Conservation (phyloP, 2,329 filamentous ascomycete species). For the Geosmithia putterillii region DNA sequence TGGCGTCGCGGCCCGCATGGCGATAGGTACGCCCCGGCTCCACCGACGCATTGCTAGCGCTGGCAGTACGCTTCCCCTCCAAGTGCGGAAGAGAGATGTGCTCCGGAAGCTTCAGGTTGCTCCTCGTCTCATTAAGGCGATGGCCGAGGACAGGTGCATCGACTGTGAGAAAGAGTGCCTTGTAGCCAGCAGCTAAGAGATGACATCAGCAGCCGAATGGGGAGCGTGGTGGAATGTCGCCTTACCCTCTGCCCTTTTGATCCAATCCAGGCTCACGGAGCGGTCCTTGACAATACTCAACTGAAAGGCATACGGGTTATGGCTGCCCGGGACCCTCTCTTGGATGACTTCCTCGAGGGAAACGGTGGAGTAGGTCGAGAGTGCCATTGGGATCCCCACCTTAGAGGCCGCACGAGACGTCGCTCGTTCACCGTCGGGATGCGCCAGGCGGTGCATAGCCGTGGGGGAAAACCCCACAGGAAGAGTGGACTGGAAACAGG, state of each 20-base stretch:
- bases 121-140: conserved; percentile 31
- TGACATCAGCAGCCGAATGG: background rate
- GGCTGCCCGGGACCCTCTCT: conserved; percentile 3
- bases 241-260: conserved; percentile 9
- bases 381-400: conserved; percentile 13
- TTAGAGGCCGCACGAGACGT: conserved; percentile 27
- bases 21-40: conserved; percentile 28
- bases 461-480: conserved; percentile 42
- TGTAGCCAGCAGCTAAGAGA: conserved; percentile 21
- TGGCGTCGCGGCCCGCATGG: conserved; percentile 33
- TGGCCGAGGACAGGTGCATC: conserved; percentile 41
- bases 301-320: conserved; percentile 12
- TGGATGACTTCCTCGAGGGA: conserved; percentile 10
- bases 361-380: conserved; percentile 11
- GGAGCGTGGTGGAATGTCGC: background rate
- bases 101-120: conserved; percentile 33
- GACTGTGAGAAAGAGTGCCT: conserved; percentile 44
- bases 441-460: conserved; percentile 41
- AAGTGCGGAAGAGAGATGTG: conserved; percentile 26
- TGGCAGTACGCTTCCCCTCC: conserved; percentile 11
- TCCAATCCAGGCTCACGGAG: conserved; percentile 8
- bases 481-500: conserved; percentile 12
- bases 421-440: conserved; percentile 36
- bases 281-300: conserved; percentile 10
- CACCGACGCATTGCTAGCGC: too few species aligned